Evolutionary conservation across 1,139 yeast species (phyloP).

Genomic region (Lodderomyces margitis): DNA sequence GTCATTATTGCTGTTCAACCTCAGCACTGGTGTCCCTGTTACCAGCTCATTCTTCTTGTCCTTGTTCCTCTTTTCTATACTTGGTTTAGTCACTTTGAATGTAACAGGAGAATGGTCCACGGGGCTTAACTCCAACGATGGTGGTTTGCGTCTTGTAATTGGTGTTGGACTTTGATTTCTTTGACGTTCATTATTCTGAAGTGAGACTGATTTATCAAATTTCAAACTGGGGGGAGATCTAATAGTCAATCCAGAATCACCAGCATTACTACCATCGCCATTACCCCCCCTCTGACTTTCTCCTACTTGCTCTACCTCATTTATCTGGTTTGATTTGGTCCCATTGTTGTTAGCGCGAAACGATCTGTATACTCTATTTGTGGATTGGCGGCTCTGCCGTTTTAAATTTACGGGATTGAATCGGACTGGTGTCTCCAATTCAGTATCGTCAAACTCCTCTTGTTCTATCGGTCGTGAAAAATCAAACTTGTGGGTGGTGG

Average conservation of each 20-base stretch:
- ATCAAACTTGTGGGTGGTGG: background rate
- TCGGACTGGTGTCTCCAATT: slow-evolving; percentile 21
- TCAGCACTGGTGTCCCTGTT: slow-evolving; percentile 1
- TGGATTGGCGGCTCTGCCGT: background rate
- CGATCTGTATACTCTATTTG: slow-evolving; percentile 2
- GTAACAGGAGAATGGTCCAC: background rate
- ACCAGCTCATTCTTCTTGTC: background rate
- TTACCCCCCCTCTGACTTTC: background rate
- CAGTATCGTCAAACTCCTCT: slow-evolving; percentile 30
- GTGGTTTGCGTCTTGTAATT: background rate
- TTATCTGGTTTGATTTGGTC: background rate
- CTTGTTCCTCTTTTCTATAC: background rate
- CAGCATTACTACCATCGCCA: background rate
- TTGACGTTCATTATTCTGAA: background rate
- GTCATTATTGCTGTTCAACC: background rate
- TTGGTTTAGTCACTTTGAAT: slow-evolving; percentile 1
- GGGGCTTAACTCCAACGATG: background rate
- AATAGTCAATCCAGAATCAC: background rate
- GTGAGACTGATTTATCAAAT: slow-evolving; percentile 2
- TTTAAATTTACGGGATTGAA: slow-evolving; percentile 1
- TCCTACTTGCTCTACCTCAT: background rate
- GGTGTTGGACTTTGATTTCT: background rate
- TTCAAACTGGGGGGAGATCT: slow-evolving; percentile 6
- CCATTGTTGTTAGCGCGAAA: background rate
- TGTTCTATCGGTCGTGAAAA: slow-evolving; percentile 12